These are phyloP conservation scores for Crithidia mellificae DNA, from an alignment of 208 protist genomes.

Conservation along the genomic window DNA sequence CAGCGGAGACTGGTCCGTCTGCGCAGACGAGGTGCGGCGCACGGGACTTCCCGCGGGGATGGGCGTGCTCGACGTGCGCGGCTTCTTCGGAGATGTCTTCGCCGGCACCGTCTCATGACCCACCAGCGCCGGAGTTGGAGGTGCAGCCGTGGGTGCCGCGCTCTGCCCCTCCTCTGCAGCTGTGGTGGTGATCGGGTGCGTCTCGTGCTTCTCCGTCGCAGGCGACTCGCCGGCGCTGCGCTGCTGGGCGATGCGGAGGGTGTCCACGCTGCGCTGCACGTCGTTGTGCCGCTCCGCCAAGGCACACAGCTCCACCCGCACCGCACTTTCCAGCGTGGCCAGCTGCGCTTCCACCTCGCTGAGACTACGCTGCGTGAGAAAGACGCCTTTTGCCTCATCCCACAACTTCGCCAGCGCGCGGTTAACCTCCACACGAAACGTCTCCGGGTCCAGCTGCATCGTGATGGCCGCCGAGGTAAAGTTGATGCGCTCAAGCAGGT, in stretches of 20 bases:
- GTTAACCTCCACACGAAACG: conserved; percentile 64
- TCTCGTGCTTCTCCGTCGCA: not conserved
- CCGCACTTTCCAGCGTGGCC: conserved; percentile 60
- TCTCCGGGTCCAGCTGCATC: conserved; percentile 36
- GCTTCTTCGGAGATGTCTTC: not conserved
- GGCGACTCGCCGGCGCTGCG: not conserved
- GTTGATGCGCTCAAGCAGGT: conserved; percentile 80
- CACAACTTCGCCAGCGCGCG: conserved; percentile 70
- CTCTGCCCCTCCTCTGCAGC: too few relatives aligned
- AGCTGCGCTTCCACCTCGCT: conserved; percentile 60
- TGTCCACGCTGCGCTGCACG: conserved; percentile 36
- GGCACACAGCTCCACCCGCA: conserved; percentile 66
- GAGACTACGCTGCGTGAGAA: conserved; percentile 60
- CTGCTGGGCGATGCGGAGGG: conserved; percentile 25
- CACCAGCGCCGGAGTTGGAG: not conserved
- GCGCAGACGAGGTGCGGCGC: not conserved
- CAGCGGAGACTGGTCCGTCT: not conserved
- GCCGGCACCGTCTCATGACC: not conserved
- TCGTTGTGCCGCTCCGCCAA: conserved; percentile 61
- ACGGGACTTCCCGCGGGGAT: not conserved
- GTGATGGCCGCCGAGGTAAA: conserved; percentile 42
- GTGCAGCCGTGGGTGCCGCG: not conserved
- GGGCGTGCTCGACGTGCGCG: not conserved
- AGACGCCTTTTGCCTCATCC: conserved; percentile 53
- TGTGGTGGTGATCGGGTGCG: not conserved